Evolutionary conservation across 345 rosid genomes (phyloP).

Genomic region (Gossypium longicalyx): DNA sequence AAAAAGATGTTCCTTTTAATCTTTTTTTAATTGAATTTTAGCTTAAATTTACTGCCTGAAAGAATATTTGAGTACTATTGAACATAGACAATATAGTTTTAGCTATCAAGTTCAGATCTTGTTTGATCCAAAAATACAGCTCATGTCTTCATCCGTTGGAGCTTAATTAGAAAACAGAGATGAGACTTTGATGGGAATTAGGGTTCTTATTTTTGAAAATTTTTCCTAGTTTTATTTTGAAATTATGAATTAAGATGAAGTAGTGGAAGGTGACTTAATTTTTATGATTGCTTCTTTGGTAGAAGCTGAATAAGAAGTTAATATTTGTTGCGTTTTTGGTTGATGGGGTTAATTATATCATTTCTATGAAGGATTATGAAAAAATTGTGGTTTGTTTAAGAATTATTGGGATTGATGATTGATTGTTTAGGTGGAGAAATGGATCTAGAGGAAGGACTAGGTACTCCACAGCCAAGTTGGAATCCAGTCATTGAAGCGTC

Average conservation of each 20-base stretch:
- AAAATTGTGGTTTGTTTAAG: slow-evolving; percentile 21
- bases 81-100: too few species aligned
- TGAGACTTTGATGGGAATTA: neutral
- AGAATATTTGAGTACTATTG: too few species aligned
- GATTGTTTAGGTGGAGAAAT: slow-evolving; percentile 43
- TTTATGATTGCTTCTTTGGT: neutral
- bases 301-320: neutral
- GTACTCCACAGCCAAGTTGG: slow-evolving; percentile 33
- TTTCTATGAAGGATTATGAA: slow-evolving; percentile 10
- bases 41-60: neutral
- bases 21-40: neutral
- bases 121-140: too few species aligned
- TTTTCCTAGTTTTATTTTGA: neutral
- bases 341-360: slow-evolving; percentile 15
- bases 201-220: neutral
- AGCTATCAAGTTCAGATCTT: too few species aligned
- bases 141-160: slow-evolving; percentile 6
- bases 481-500: slow-evolving; percentile 44
- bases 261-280: neutral
- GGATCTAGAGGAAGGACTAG: slow-evolving; percentile 64
- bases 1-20: too few species aligned
- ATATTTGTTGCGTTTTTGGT: slow-evolving; percentile 10
- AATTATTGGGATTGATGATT: slow-evolving; percentile 13
- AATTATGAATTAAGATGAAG: neutral
- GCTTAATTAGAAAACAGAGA: neutral